A percentile compares a stretch with the other conserved stretches of the same genome.
These are phyloP conservation scores for Populus tomentosa DNA, from an alignment of 441 rosid genomes.

Conservation along the genomic window DNA sequence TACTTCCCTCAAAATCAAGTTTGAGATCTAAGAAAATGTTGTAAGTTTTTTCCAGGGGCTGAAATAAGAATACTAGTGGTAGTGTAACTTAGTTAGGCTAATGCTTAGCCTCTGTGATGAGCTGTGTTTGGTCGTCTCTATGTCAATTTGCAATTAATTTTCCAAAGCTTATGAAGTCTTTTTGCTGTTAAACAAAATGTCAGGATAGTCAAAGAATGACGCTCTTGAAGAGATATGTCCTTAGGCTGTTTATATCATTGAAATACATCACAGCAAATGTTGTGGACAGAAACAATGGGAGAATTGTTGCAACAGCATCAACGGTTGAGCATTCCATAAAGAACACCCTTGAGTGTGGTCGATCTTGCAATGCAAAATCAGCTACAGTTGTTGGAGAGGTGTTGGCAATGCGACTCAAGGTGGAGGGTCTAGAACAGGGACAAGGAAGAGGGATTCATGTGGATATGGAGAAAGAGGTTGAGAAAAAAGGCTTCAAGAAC, in stretches of 20 bases:
- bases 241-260: conserved; percentile 16
- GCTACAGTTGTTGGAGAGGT: conserved; percentile 43
- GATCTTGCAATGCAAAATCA: conserved; percentile 47
- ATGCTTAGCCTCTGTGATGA: neutral
- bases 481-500: conserved; percentile 31
- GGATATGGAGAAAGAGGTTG: conserved; percentile 26
- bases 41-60: neutral
- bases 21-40: neutral
- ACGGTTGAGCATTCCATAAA: conserved; percentile 47
- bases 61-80: neutral
- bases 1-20: neutral
- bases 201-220: conserved; percentile 19
- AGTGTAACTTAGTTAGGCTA: neutral
- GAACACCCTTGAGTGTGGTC: conserved; percentile 40
- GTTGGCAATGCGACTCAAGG: conserved; percentile 44
- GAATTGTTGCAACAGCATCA: conserved; percentile 40
- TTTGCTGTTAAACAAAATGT: neutral
- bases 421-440: conserved; percentile 49
- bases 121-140: neutral
- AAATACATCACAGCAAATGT: conserved; percentile 26
- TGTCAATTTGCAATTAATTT: neutral
- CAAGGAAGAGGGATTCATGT: conserved; percentile 39
- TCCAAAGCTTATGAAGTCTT: neutral
- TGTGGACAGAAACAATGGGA: conserved; percentile 42
- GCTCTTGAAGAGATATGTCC: conserved; percentile 30